Percentiles rank a stretch among this genome's conserved stretches.
Conservation (phyloP, 2,329 filamentous ascomycete species). For the Claviceps sp. region DNA sequence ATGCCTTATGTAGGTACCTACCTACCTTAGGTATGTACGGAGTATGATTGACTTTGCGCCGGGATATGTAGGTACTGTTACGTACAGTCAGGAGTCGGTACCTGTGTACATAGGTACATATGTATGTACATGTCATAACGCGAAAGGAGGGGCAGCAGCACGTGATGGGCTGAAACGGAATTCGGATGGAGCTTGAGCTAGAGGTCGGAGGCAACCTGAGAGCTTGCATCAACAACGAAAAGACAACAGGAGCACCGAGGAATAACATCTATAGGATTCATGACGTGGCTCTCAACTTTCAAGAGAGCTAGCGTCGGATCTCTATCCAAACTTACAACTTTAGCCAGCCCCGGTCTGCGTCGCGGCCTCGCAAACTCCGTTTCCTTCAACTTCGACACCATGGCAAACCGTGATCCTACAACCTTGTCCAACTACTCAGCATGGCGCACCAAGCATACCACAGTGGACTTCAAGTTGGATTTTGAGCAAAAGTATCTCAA, state of each 20-base stretch:
- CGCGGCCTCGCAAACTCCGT: constrained; percentile 12
- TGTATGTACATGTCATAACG: too few relatives aligned
- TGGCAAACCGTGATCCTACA: constrained; percentile 58
- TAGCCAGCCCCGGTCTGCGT: not conserved
- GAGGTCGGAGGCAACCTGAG: too few relatives aligned
- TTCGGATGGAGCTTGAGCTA: not conserved
- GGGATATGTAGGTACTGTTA: too few relatives aligned
- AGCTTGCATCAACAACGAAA: not conserved
- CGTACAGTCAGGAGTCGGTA: too few relatives aligned
- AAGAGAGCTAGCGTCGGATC: constrained; percentile 6
- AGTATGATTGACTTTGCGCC: too few relatives aligned
- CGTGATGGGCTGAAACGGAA: not conserved
- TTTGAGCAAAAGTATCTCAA: constrained; percentile 67
- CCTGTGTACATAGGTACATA: too few relatives aligned
- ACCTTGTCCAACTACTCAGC: constrained; percentile 85
- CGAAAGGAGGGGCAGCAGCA: not conserved
- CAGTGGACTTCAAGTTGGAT: constrained; percentile 67
- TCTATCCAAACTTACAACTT: not conserved
- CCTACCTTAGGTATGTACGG: too few relatives aligned
- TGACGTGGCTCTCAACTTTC: constrained; percentile 11
- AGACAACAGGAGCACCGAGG: not conserved
- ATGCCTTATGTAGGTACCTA: too few relatives aligned
- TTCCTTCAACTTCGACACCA: constrained; percentile 13
- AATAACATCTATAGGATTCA: constrained; percentile 4
- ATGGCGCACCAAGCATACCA: constrained; percentile 75